Base-by-base conservation (phyloP, 306 rosid genomes). In the Medicago lupulina region DNA sequence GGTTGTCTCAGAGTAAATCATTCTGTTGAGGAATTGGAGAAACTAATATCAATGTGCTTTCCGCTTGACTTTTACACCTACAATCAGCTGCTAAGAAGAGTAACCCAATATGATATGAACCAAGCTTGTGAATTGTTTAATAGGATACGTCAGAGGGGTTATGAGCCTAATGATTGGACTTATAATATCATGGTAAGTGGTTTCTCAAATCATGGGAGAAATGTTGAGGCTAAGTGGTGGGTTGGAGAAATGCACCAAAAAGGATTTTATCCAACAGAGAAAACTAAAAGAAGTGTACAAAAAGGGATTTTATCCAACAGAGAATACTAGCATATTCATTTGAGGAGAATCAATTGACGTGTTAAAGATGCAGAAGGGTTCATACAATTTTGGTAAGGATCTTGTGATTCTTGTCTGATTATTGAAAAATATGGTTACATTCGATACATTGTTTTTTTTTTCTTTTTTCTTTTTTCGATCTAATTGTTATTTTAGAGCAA, bases 31-130 rank as follows among this genome's bases (percentile, higher is more conserved):
- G 83, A 82, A 66, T 81, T 34, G 38, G 38, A 34, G 38, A 6
- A 34, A 34, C 7, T 70, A 43, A 83, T 91, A 75, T 86, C 71
- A 39, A 79, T 65, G 77, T 94, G 94, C 85, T 94, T 94, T 86
- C 89, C 91, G 14, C 82, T 73, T 57, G 80, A 91, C 55, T 31
- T 67, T 66, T 85, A 70, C 89, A 90, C 98, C 44, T 90, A 91
- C 83, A 90, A 91, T 76, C 14, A 91, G 82, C 84, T 94, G 83
- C 77, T 91, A 78, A 81, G 82, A 83, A 87, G 84, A 76, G 75
- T 53, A 63, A 18, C 84, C 80, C 19, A 9, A 55, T 62, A 11
- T 46, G 88, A 85, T 23, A 79, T 87, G 85, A 86, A 81, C 74
- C 70, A 58, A 63, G 97, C 94, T 17, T 41, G 76, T 82, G 82